These are phyloP conservation scores for Nothophoma quercina DNA, from an alignment of 2,329 filamentous ascomycete genomes.

Conservation along the genomic window DNA sequence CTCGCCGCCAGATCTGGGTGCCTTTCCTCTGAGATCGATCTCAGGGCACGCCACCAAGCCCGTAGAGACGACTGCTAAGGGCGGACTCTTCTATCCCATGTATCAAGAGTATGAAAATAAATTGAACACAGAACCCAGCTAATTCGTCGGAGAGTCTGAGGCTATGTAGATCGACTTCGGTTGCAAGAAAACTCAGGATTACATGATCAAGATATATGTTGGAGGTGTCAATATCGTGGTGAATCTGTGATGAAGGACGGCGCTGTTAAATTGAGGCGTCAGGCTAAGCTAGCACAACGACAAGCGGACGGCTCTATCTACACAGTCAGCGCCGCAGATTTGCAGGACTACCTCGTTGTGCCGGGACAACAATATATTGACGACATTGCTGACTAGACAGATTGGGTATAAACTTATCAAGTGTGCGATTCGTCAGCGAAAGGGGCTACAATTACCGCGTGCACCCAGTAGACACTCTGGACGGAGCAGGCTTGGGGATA, in stretches of 20 bases:
- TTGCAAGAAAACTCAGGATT: conserved; percentile 18
- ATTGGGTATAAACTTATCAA: too few relatives aligned
- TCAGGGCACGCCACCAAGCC: conserved; percentile 34
- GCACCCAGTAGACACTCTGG: too few relatives aligned
- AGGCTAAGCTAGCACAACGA: not conserved
- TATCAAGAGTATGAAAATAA: conserved; percentile 52
- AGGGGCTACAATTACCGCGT: too few relatives aligned
- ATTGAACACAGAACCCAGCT: not conserved
- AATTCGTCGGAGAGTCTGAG: conserved; percentile 41
- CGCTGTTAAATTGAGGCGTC: conserved; percentile 3
- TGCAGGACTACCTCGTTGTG: conserved; percentile 55
- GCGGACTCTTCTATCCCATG: conserved; percentile 59
- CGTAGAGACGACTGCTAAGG: conserved; percentile 47
- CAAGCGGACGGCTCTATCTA: not conserved
- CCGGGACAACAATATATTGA: conserved; percentile 54
- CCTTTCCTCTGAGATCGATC: conserved; percentile 20
- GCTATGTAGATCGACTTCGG: conserved; percentile 55
- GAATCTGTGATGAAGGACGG: conserved; percentile 36
- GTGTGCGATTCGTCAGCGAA: too few relatives aligned
- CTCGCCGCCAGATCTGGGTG: conserved; percentile 23
- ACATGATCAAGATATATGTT: conserved; percentile 51
- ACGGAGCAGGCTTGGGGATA: too few relatives aligned
- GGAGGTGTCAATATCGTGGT: conserved; percentile 54
- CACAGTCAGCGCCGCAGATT: too few relatives aligned
- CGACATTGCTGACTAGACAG: conserved; percentile 50